Evolutionary conservation across 495 filamentous ascomycete species (phyloP).

Genomic region (Lasiosphaeria hispida): DNA sequence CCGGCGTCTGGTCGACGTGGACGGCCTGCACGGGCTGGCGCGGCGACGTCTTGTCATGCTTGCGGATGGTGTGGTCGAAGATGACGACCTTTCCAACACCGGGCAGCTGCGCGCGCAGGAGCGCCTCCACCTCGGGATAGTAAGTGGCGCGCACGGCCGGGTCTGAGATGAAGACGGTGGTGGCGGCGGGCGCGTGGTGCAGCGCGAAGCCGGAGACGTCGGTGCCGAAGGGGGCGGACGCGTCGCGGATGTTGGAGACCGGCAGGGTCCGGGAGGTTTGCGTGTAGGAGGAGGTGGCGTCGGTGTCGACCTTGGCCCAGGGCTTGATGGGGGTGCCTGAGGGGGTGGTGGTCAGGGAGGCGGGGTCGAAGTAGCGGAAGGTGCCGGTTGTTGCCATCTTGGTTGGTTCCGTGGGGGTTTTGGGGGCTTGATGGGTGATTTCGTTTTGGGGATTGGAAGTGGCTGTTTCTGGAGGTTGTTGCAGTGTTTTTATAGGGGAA

Average conservation of each 20-base stretch:
- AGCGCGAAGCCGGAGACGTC: constrained; percentile 45
- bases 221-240: constrained; percentile 29
- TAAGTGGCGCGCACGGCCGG: constrained; percentile 65
- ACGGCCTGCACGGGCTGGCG: constrained; percentile 68
- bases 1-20: constrained; percentile 79
- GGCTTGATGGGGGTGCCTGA: constrained; percentile 21
- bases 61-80: constrained; percentile 87
- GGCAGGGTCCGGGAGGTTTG: constrained; percentile 22
- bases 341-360: constrained; percentile 19
- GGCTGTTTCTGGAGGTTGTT: too few species aligned
- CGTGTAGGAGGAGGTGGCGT: constrained; percentile 29
- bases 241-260: constrained; percentile 33
- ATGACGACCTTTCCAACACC: constrained; percentile 63
- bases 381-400: constrained; percentile 28
- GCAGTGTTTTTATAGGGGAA: too few species aligned
- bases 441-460: too few species aligned
- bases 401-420: not conserved
- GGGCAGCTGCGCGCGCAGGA: constrained; percentile 60
- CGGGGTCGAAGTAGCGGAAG: constrained; percentile 32
- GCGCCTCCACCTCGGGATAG: constrained; percentile 75
- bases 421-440: too few species aligned
- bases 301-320: constrained; percentile 43
- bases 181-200: constrained; percentile 35
- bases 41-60: constrained; percentile 46
- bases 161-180: constrained; percentile 62